Base-by-base conservation (phyloP, 2,329 filamentous ascomycete genomes). In the Ceratocystis smalleyi region DNA sequence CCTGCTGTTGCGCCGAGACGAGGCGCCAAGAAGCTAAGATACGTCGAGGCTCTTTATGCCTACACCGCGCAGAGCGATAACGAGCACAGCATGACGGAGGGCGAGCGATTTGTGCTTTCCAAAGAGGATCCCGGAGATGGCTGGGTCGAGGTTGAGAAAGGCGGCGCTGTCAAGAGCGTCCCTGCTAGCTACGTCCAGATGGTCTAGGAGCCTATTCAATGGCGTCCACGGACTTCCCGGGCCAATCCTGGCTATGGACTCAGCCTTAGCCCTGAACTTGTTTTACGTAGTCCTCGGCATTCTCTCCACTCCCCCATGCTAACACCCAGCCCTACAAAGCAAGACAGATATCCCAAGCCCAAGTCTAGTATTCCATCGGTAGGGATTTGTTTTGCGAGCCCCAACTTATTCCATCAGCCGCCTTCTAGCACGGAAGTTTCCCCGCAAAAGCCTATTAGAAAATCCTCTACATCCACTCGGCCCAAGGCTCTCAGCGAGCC, bases 71-170 rank as follows among this genome's bases (percentile, higher is more conserved):
- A 90, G 70, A 91, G 85, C 69, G 89, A 95, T 5, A 82, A 84
- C 6, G 94, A 99, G 75, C 91, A 92, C 74, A 90, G 81, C 71
- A 99, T 99, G 89, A 73, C 74, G 0, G 92, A 95, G 74, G 94
- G 94, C 0, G 94, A 99, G 75, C 82, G 85, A 62, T 95, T 99
- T 71, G 91, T 99, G 47, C 78, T 99, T 40, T 84, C 96, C 67
- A 91, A 86, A 70, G 85, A 89, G 65, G 92, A 97, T 72, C 82
- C 85, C 0, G 94, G 94, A 1, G 94, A 97, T 76, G 94, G 94
- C 0, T 99, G 94, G 94, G 89, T 86, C 32, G 94, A 97, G 76
- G 94, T 99, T 19, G 94, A 97, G 77, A 91, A 89, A 74, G 91
- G 89, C 19, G 91, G 91, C 1, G 78, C 85, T 49, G 89, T 86